Conservation (phyloP, 805 yeast genomes). For the Metschnikowia lachancei region DNA sequence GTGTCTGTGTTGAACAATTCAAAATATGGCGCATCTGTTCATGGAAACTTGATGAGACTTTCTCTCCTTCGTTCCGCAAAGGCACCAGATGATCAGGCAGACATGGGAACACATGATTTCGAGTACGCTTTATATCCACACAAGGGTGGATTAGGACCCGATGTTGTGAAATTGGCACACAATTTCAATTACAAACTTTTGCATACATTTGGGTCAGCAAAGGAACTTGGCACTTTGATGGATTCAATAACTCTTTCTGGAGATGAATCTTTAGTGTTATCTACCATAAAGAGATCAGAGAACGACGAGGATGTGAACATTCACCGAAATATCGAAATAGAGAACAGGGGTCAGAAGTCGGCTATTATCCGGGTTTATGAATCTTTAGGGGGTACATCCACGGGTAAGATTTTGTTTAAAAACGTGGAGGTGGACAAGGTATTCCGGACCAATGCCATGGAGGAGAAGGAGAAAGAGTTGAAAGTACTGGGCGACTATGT, state of each 20-base stretch:
- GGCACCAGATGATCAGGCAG: conserved; percentile 92
- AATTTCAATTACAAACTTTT: conserved; percentile 65
- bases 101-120: conserved; percentile 84
- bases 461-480: conserved; percentile 47
- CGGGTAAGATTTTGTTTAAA: conserved; percentile 48
- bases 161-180: conserved; percentile 71
- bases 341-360: conserved; percentile 38
- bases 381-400: conserved; percentile 75
- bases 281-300: conserved; percentile 84
- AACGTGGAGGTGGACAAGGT: conserved; percentile 45
- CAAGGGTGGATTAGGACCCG: conserved; percentile 56
- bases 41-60: conserved; percentile 87
- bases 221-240: conserved; percentile 11
- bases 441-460: conserved; percentile 57
- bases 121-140: conserved; percentile 87
- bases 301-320: conserved; percentile 62
- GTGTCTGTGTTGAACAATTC: conserved; percentile 79
- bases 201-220: conserved; percentile 17
- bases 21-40: conserved; percentile 90
- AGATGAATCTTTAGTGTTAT: conserved; percentile 59
- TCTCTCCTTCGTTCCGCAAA: conserved; percentile 88
- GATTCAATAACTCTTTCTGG: conserved; percentile 39
- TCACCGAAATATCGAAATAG: conserved; percentile 46
- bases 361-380: conserved; percentile 79
- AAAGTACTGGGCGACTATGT: conserved; percentile 35